These are phyloP conservation scores for Metarhizium brunneum DNA, from an alignment of 2,329 filamentous ascomycete genomes.

Conservation along the genomic window DNA sequence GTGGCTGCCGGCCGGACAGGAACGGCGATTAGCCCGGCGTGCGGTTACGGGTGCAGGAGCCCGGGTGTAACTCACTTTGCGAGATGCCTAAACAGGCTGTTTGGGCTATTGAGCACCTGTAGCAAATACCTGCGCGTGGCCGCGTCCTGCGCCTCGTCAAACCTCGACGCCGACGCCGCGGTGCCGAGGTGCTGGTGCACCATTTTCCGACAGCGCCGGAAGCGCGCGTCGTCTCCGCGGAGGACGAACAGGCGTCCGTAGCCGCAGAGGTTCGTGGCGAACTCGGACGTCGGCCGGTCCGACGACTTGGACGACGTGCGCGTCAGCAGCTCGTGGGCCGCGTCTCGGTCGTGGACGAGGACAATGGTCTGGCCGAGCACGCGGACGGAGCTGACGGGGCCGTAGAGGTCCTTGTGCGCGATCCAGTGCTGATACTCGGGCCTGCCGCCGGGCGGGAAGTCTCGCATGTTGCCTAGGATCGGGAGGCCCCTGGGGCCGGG, in stretches of 20 bases:
- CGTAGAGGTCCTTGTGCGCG: constrained; percentile 8
- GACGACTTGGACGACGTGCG: constrained; percentile 25
- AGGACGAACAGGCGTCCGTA: constrained; percentile 4
- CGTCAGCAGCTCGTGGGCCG: constrained; percentile 28
- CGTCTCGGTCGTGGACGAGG: constrained; percentile 26
- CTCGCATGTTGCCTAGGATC: constrained; percentile 5
- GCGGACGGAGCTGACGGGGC: constrained; percentile 35
- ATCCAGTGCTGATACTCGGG: constrained; percentile 6
- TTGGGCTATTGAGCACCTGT: constrained; percentile 28
- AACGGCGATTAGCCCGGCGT: background rate
- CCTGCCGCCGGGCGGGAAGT: background rate
- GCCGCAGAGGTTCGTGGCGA: constrained; percentile 27
- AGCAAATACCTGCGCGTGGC: constrained; percentile 35
- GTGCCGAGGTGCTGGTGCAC: constrained; percentile 34
- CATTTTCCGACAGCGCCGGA: constrained; percentile 33
- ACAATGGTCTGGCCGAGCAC: constrained; percentile 30
- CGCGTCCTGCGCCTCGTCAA: constrained; percentile 30
- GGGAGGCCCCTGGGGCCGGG: constrained; percentile 7
- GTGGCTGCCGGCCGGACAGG: background rate
- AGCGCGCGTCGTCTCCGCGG: constrained; percentile 27
- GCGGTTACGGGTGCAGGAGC: no score
- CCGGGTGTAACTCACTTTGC: constrained; percentile 24
- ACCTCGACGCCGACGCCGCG: constrained; percentile 26
- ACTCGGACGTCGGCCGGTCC: constrained; percentile 21
- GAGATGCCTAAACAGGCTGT: constrained; percentile 29